These are phyloP conservation scores for Geotrichum europaeum DNA, from an alignment of 1,139 yeast genomes.

Conservation along the genomic window DNA sequence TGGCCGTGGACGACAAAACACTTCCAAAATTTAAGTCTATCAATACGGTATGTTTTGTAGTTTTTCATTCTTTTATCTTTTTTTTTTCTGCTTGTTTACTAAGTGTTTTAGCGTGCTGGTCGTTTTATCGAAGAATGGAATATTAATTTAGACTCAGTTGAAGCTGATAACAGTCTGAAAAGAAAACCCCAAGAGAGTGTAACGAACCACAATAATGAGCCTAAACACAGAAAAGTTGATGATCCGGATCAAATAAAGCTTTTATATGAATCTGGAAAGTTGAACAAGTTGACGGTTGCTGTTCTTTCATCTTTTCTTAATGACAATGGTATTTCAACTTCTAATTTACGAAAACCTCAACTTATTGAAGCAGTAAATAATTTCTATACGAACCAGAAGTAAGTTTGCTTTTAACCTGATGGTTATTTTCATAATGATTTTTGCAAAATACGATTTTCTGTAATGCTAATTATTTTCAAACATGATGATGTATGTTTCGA, in stretches of 20 bases:
- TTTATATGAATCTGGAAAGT: conserved; percentile 14
- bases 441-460: no score
- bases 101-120: conserved; percentile 20
- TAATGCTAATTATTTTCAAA: no score
- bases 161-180: not conserved
- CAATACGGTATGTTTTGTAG: conserved; percentile 20
- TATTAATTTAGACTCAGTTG: conserved; percentile 8
- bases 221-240: conserved; percentile 2
- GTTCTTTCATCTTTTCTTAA: conserved; percentile 3
- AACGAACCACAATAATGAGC: not conserved
- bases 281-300: conserved; percentile 7
- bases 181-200: conserved; percentile 4
- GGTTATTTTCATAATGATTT: not conserved
- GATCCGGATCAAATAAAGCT: conserved; percentile 4
- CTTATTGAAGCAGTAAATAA: conserved; percentile 1
- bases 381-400: not conserved
- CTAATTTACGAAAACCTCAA: not conserved
- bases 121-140: conserved; percentile 20
- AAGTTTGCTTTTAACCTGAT: not conserved
- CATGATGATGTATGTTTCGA: no score
- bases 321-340: not conserved
- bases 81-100: not conserved
- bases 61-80: not conserved
- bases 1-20: conserved; percentile 33
- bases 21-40: conserved; percentile 35